Evolutionary conservation across 2,329 filamentous ascomycete genomes (phyloP).

Genomic region (Sporothrix schenckii): DNA sequence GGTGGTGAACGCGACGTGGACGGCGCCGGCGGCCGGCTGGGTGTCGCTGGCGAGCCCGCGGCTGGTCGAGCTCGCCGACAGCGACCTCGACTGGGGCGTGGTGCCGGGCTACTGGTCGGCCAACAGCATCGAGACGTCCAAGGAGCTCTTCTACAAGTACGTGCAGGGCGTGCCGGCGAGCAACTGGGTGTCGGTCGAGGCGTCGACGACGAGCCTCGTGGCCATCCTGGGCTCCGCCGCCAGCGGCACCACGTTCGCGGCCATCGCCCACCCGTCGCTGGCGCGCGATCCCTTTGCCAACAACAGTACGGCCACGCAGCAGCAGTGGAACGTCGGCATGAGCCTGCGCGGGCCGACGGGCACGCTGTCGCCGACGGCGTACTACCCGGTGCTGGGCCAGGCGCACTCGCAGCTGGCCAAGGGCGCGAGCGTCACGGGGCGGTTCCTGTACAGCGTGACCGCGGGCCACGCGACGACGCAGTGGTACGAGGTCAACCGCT

Average conservation of each 20-base stretch:
- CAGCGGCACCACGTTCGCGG: slow-evolving; percentile 9
- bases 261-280: slow-evolving; percentile 27
- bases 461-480: slow-evolving; percentile 15
- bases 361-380: slow-evolving; percentile 29
- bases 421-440: slow-evolving; percentile 20
- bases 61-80: slow-evolving; percentile 20
- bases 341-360: slow-evolving; percentile 28
- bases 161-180: slow-evolving; percentile 30
- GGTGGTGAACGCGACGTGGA: slow-evolving; percentile 31
- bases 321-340: slow-evolving; percentile 33
- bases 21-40: slow-evolving; percentile 23
- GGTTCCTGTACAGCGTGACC: slow-evolving; percentile 22
- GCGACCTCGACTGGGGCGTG: slow-evolving; percentile 30
- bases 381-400: slow-evolving; percentile 32
- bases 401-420: slow-evolving; percentile 30
- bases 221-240: slow-evolving; percentile 22
- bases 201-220: slow-evolving; percentile 30
- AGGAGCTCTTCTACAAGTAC: slow-evolving; percentile 28
- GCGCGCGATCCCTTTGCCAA: slow-evolving; percentile 29
- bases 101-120: slow-evolving; percentile 33
- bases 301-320: slow-evolving; percentile 22
- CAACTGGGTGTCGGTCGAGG: slow-evolving; percentile 25
- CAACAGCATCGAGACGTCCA: slow-evolving; percentile 25
- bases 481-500: slow-evolving; percentile 32
- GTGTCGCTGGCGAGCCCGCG: slow-evolving; percentile 31